Percentiles rank a stretch among this genome's conserved stretches.
phyloP scores from a whole-genome alignment of 176 grass and related monocot genomes.

The Ensete ventricosum region DNA sequence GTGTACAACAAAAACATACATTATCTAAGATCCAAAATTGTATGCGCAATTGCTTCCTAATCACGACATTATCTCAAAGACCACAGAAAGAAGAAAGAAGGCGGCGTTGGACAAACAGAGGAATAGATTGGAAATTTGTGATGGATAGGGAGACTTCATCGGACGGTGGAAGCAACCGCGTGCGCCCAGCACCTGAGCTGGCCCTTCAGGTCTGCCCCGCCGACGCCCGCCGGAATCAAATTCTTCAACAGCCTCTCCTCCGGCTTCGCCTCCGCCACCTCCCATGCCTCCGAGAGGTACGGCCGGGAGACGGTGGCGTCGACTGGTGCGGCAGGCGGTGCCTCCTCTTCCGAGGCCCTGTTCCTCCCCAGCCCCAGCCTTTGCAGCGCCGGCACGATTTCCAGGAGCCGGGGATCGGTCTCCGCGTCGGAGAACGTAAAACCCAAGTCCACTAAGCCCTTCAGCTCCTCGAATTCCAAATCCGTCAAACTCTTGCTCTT shows the following conservation, averaged over 20 bases:
- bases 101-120: too few species aligned
- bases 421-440: constrained; percentile 79
- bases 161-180: constrained; percentile 66
- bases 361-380: constrained; percentile 17
- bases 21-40: too few species aligned
- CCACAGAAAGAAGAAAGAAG: too few species aligned
- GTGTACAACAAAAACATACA: too few species aligned
- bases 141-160: constrained; percentile 19
- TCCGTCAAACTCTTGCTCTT: constrained; percentile 68
- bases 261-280: constrained; percentile 26
- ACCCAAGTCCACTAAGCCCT: constrained; percentile 66
- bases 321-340: neutral
- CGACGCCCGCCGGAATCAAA: constrained; percentile 35
- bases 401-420: constrained; percentile 34
- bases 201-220: constrained; percentile 51
- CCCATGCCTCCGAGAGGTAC: constrained; percentile 95
- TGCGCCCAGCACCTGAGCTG: constrained; percentile 80
- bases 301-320: constrained; percentile 19
- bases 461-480: constrained; percentile 81
- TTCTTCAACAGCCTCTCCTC: constrained; percentile 43
- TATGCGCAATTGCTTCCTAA: too few species aligned
- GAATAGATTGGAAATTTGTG: too few species aligned
- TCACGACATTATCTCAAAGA: too few species aligned
- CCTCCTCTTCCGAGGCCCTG: neutral
- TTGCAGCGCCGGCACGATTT: constrained; percentile 64